These are phyloP conservation scores for Hyphodiscus sp. DNA, from an alignment of 2,329 filamentous ascomycete species.

Conservation along the genomic window DNA sequence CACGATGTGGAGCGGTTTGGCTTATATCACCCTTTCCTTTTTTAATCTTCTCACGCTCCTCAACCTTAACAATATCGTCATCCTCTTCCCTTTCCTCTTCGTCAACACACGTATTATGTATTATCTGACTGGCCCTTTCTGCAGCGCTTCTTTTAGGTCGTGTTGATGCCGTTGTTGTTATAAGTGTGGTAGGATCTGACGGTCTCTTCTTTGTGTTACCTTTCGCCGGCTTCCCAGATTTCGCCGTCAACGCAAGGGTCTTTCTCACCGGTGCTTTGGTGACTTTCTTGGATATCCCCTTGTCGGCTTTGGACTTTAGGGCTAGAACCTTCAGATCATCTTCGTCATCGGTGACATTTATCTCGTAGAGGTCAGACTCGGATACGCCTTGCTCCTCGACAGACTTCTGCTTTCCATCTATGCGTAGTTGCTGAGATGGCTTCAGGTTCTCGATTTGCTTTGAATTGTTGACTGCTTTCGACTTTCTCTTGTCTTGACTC, in stretches of 20 bases:
- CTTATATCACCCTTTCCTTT: not conserved
- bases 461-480: not conserved
- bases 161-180: not conserved
- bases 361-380: not conserved
- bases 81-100: not conserved
- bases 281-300: not conserved
- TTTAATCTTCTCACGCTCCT: not conserved
- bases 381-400: not conserved
- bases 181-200: not conserved
- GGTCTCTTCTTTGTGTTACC: not conserved
- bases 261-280: not conserved
- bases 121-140: not conserved
- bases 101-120: not conserved
- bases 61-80: not conserved
- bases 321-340: not conserved
- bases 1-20: not conserved
- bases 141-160: constrained; percentile 1
- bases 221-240: not conserved
- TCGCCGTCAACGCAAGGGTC: not conserved
- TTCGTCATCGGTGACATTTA: not conserved
- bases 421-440: no score
- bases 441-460: no score
- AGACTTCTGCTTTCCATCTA: not conserved
- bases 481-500: not conserved
- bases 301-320: not conserved